Evolutionary conservation across 768 basidiomycete species (phyloP).

Genomic region (Tulasnella sp.): DNA sequence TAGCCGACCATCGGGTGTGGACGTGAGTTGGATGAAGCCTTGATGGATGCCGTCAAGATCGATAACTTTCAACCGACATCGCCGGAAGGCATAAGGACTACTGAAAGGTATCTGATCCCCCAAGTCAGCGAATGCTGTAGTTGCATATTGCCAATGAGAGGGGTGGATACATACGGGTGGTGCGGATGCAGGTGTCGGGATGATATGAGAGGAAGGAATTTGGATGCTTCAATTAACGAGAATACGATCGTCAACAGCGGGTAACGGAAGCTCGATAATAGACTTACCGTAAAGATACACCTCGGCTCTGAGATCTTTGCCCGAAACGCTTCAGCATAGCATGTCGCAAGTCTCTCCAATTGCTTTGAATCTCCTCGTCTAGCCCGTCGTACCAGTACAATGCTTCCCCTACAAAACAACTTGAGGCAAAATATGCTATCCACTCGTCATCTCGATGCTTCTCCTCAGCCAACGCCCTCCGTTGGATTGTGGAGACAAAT

Average conservation of each 20-base stretch:
- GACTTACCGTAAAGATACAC: background rate
- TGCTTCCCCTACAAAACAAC: conserved; percentile 17
- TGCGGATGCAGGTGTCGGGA: background rate
- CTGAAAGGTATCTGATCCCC: background rate
- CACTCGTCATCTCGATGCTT: conserved; percentile 8
- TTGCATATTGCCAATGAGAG: background rate
- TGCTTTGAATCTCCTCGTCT: background rate
- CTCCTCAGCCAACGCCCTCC: background rate
- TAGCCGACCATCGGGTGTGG: background rate
- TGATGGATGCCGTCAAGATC: background rate
- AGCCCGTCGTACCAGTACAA: conserved; percentile 17
- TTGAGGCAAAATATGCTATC: background rate
- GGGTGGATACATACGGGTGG: background rate
- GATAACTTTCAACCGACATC: background rate
- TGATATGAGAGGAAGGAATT: background rate
- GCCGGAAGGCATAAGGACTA: background rate
- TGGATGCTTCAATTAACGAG: no score
- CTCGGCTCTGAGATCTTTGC: background rate
- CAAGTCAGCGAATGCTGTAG: background rate
- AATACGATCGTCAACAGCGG: background rate
- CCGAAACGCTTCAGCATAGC: background rate
- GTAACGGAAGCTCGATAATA: background rate
- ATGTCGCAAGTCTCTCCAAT: background rate
- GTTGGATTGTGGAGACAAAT: background rate
- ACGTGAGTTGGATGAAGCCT: background rate